phyloP scores from a whole-genome alignment of 768 basidiomycete species.

The Hygrophoropsis aurantiaca region DNA sequence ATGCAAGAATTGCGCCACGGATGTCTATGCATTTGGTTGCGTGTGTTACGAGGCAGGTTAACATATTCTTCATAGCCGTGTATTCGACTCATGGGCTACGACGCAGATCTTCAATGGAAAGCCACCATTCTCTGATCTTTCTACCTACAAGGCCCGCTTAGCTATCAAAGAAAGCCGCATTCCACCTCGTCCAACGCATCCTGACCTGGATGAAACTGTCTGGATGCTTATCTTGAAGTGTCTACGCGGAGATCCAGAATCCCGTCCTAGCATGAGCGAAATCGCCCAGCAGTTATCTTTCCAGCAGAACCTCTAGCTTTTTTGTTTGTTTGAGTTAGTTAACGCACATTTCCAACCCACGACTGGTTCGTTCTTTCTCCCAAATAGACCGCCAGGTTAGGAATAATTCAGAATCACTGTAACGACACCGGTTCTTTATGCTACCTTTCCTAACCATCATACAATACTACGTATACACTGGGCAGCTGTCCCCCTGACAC shows the following conservation, averaged over 20 bases:
- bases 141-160: conserved; percentile 13
- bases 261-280: conserved; percentile 20
- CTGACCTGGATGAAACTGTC: conserved; percentile 27
- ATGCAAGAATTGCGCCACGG: not conserved
- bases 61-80: not conserved
- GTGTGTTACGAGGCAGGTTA: conserved; percentile 7
- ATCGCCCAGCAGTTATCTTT: conserved; percentile 5
- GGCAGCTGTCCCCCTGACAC: no score
- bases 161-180: conserved; percentile 16
- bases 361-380: no score
- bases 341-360: no score
- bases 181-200: conserved; percentile 12
- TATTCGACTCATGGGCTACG: not conserved
- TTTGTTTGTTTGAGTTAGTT: no score
- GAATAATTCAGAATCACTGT: no score
- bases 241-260: conserved; percentile 26
- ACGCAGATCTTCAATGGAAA: conserved; percentile 26
- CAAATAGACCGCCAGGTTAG: no score
- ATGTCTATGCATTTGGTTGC: conserved; percentile 13
- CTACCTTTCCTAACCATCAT: no score
- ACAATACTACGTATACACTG: no score
- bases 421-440: no score
- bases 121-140: conserved; percentile 22
- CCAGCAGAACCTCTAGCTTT: no score
- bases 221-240: conserved; percentile 30